Evolutionary conservation across 257 asterid species (phyloP).

Genomic region (Fraxinus quadrangulata): DNA sequence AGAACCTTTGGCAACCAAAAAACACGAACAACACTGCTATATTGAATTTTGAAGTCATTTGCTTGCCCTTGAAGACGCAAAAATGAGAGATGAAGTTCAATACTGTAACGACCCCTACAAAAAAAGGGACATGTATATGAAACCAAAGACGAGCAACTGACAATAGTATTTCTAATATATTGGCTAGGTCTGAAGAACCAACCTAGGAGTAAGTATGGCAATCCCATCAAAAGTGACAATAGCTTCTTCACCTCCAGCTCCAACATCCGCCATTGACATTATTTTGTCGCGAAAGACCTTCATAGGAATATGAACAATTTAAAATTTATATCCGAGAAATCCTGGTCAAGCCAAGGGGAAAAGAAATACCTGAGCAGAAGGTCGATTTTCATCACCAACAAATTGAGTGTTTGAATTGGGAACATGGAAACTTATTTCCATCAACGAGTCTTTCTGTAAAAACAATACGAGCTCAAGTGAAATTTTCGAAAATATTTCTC

Average conservation of each 20-base stretch:
- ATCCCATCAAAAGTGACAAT: conserved; percentile 90
- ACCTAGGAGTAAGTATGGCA: conserved; percentile 97
- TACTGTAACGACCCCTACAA: conserved; percentile 86
- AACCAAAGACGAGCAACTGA: conserved; percentile 23
- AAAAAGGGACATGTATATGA: conserved; percentile 26
- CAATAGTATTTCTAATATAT: neutral
- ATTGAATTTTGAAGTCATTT: conserved; percentile 94
- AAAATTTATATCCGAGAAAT: conserved; percentile 4
- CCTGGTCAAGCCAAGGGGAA: conserved; percentile 14
- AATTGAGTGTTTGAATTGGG: conserved; percentile 91
- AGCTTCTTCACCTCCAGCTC: conserved; percentile 93
- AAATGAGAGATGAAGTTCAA: conserved; percentile 94
- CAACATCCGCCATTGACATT: conserved; percentile 91
- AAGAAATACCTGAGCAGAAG: conserved; percentile 81
- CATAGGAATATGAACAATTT: conserved; percentile 11
- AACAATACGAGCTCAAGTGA: conserved; percentile 1
- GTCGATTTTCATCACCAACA: conserved; percentile 85
- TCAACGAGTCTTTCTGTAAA: conserved; percentile 90
- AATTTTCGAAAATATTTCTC: neutral
- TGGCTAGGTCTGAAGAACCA: conserved; percentile 18
- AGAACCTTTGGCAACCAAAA: conserved; percentile 93
- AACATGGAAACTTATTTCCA: conserved; percentile 95
- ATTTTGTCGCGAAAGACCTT: conserved; percentile 90
- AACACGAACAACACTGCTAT: conserved; percentile 92
- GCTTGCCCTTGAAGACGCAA: conserved; percentile 99